Evolutionary conservation across 805 yeast genomes (phyloP).

Genomic region (Saccharomycopsis capsularis): DNA sequence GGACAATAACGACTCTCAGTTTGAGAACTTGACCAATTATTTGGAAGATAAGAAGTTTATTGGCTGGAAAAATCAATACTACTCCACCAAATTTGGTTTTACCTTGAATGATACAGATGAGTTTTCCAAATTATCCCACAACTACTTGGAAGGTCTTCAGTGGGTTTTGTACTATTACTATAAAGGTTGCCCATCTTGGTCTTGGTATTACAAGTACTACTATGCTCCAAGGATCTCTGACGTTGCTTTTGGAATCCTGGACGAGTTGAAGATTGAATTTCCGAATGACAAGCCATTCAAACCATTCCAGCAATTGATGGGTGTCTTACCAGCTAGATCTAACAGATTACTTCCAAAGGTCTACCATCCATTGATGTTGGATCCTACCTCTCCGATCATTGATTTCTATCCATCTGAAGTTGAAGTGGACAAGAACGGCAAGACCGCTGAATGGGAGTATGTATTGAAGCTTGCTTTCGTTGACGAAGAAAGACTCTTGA

Average conservation of each 20-base stretch:
- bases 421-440: constrained; percentile 86
- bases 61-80: constrained; percentile 81
- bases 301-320: constrained; percentile 96
- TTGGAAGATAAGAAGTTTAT: constrained; percentile 69
- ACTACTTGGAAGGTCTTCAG: constrained; percentile 89
- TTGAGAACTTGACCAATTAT: constrained; percentile 37
- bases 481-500: constrained; percentile 67
- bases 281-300: constrained; percentile 71
- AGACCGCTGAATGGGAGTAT: constrained; percentile 96
- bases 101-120: constrained; percentile 52
- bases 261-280: constrained; percentile 51
- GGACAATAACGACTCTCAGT: constrained; percentile 3
- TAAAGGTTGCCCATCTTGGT: constrained; percentile 90
- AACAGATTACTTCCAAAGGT: constrained; percentile 67
- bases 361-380: constrained; percentile 79
- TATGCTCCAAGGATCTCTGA: constrained; percentile 95
- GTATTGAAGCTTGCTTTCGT: constrained; percentile 90
- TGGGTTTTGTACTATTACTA: constrained; percentile 94
- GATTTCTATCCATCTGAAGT: constrained; percentile 90
- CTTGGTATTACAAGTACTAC: constrained; percentile 86
- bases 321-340: constrained; percentile 93
- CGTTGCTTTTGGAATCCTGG: constrained; percentile 56
- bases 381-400: constrained; percentile 73
- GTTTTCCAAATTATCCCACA: constrained; percentile 59
- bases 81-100: constrained; percentile 71